Percentiles rank a stretch among this genome's conserved stretches.
phyloP scores from a whole-genome alignment of 345 rosid species.

The Viola odorata region DNA sequence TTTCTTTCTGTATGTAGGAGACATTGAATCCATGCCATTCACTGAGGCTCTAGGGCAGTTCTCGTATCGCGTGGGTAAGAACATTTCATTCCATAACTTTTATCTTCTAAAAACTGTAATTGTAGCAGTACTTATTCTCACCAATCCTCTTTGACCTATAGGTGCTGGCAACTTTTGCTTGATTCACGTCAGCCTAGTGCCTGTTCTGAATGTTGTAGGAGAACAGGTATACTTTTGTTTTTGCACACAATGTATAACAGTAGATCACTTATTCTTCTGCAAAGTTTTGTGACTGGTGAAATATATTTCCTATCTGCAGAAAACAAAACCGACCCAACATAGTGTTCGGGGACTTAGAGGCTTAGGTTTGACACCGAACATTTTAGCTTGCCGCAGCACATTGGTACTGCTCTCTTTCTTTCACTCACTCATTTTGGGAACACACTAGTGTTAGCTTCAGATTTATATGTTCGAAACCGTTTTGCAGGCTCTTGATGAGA shows the following conservation, averaged over 20 bases:
- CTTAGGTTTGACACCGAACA: slow-evolving; percentile 81
- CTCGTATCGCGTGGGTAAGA: slow-evolving; percentile 87
- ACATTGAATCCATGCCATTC: slow-evolving; percentile 97
- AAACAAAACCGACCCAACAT: slow-evolving; percentile 98
- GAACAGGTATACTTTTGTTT: slow-evolving; percentile 60
- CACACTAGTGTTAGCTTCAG: background rate
- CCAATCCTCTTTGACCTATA: slow-evolving; percentile 24
- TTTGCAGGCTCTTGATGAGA: slow-evolving; percentile 79
- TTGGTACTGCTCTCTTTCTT: slow-evolving; percentile 33
- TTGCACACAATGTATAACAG: background rate
- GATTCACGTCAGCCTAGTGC: slow-evolving; percentile 98
- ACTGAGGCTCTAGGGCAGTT: slow-evolving; percentile 98
- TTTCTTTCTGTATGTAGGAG: slow-evolving; percentile 49
- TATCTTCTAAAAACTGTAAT: too few species aligned
- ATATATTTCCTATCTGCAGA: slow-evolving; percentile 34
- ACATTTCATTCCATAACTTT: background rate
- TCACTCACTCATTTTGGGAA: background rate
- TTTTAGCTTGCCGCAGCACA: slow-evolving; percentile 94
- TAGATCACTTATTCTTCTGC: too few species aligned
- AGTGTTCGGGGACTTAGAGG: slow-evolving; percentile 85
- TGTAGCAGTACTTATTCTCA: background rate
- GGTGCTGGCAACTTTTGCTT: slow-evolving; percentile 87
- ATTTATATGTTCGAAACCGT: slow-evolving; percentile 4
- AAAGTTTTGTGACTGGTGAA: background rate
- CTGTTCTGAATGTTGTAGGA: slow-evolving; percentile 91